phyloP scores from a whole-genome alignment of 139 green algal genomes.

The Pycnococcus provasolii region DNA sequence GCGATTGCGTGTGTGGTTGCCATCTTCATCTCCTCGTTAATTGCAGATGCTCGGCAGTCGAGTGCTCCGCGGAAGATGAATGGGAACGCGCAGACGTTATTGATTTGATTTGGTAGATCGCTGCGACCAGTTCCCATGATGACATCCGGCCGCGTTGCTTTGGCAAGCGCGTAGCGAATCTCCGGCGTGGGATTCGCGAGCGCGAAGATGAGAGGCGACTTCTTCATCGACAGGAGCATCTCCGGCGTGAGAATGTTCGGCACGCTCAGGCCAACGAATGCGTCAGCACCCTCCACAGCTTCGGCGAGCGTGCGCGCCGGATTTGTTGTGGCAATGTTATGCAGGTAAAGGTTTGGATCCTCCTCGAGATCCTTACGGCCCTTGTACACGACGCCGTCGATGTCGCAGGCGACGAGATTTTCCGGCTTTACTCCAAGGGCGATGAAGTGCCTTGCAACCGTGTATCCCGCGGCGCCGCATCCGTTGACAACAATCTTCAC shows the following conservation, averaged over 20 bases:
- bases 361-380: slow-evolving; percentile 29
- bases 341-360: slow-evolving; percentile 29
- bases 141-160: slow-evolving; percentile 22
- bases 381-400: slow-evolving; percentile 31
- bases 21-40: slow-evolving; percentile 43
- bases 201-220: slow-evolving; percentile 34
- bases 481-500: slow-evolving; percentile 31
- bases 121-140: slow-evolving; percentile 37
- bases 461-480: slow-evolving; percentile 34
- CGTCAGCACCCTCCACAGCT: slow-evolving; percentile 32
- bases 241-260: slow-evolving; percentile 27
- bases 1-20: slow-evolving; percentile 37
- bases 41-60: slow-evolving; percentile 12
- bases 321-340: slow-evolving; percentile 17
- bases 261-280: slow-evolving; percentile 31
- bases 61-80: slow-evolving; percentile 34
- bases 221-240: slow-evolving; percentile 31
- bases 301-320: slow-evolving; percentile 30
- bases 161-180: slow-evolving; percentile 6
- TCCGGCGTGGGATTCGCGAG: slow-evolving; percentile 26
- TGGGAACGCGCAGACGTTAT: slow-evolving; percentile 39
- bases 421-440: slow-evolving; percentile 27
- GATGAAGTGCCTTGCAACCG: slow-evolving; percentile 33
- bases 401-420: slow-evolving; percentile 25
- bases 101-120: slow-evolving; percentile 40